A percentile compares a stretch with the other conserved stretches of the same genome.
Conservation (phyloP, 2,329 filamentous ascomycete genomes). For the Ophiostoma ips region DNA sequence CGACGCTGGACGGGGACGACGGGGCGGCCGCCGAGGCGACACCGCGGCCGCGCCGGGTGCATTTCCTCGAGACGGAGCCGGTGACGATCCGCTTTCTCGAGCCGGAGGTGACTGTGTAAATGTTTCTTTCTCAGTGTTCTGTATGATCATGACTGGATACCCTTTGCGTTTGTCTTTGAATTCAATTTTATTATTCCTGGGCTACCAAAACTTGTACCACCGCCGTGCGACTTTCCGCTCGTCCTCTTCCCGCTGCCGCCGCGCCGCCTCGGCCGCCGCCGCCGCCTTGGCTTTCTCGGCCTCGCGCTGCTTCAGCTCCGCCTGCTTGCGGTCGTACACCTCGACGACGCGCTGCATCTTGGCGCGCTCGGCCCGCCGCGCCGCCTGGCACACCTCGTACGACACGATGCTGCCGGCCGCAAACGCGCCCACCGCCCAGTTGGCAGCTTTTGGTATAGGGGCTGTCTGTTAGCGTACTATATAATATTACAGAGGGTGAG, state of each 20-base stretch:
- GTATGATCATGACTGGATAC: background rate
- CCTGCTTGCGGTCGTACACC: conserved; percentile 60
- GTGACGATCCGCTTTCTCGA: conserved; percentile 12
- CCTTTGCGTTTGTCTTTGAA: background rate
- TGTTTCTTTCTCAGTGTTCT: background rate
- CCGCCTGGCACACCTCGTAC: conserved; percentile 75
- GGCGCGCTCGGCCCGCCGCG: conserved; percentile 57
- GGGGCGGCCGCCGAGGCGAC: background rate
- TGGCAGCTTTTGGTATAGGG: conserved; percentile 52
- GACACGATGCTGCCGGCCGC: conserved; percentile 53
- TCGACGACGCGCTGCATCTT: conserved; percentile 80
- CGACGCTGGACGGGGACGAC: background rate
- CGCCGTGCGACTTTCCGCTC: conserved; percentile 19
- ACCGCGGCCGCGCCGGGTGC: conserved; percentile 6
- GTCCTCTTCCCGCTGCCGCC: conserved; percentile 19
- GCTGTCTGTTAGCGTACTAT: conserved; percentile 22
- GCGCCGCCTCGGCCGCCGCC: conserved; percentile 28
- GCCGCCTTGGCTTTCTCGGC: conserved; percentile 31
- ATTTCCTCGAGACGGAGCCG: conserved; percentile 11
- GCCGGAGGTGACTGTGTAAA: conserved; percentile 4
- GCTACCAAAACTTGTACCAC: conserved; percentile 45
- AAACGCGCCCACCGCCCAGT: conserved; percentile 77
- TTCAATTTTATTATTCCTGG: background rate
- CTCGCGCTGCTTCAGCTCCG: conserved; percentile 28
- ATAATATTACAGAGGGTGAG: too few relatives aligned